Base-by-base conservation (phyloP, 2,329 filamentous ascomycete species). In the Orbilia blumenaviensis region DNA sequence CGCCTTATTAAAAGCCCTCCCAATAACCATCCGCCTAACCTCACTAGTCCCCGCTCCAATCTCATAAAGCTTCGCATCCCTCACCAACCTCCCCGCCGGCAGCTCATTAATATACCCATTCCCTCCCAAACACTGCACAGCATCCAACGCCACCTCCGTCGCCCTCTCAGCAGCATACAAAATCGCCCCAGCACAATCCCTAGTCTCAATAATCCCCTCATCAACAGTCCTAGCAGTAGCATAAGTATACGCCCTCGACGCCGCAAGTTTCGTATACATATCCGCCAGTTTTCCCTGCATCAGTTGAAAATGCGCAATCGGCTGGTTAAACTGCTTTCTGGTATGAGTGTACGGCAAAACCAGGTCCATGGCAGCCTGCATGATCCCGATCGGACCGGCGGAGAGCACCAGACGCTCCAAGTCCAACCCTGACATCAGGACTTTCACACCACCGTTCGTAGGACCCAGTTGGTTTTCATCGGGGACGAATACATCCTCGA, bases 41-140 rank as follows among this genome's bases (percentile, higher is more conserved):
- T 99, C 95, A 75, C 93, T 97, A 2, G 95, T 98, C 4, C 95
- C 95, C 3, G 95, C 95, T 0, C 95, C 95, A 82, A 99, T 98
- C 84, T 98, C 95, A 83, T 99, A 99, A 75, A 99, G 83, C 82
- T 91, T 91, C 2, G 89, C 89, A 83, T 91, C 89, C 81, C 95
- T 85, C 80, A 98, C 84, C 79, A 98, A 87, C 78, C 94, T 86
- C 21, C 94, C 96, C 0, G 93, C 94, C 0, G 93, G 90, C 85
- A 98, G 93, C 84, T 99, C 95, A 83, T 97, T 96, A 79, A 96
- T 89, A 81, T 98, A 98, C 2, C 94, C 94, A 89, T 94, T 98
- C 0, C 94, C 95, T 16, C 95, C 95, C 81, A 99, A 88, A 74
- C 97, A 87, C 84, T 99, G 95, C 73, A 98, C 92, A 50, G 91